phyloP scores from a whole-genome alignment of 2,329 filamentous ascomycete genomes.

The Simplicillium sp. region DNA sequence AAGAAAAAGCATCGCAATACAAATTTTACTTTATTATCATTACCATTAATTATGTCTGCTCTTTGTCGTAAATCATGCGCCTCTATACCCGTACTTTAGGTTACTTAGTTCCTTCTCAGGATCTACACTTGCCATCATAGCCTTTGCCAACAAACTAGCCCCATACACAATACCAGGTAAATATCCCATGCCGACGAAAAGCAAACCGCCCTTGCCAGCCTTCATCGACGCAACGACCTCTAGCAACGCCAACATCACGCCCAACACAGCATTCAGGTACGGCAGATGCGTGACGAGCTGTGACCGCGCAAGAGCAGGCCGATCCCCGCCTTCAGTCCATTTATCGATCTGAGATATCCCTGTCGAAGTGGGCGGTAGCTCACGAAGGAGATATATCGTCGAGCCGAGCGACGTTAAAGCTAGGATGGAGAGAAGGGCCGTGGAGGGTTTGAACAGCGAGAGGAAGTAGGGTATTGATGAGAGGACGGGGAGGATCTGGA shows the following conservation, averaged over 20 bases:
- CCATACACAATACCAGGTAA: constrained; percentile 50
- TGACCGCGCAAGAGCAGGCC: constrained; percentile 12
- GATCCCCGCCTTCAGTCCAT: constrained; percentile 21
- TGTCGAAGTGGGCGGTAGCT: constrained; percentile 43
- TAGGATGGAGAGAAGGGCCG: constrained; percentile 40
- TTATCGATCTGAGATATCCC: constrained; percentile 41
- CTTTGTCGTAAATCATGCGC: constrained; percentile 35
- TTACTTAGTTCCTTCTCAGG: constrained; percentile 53
- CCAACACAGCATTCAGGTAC: constrained; percentile 50
- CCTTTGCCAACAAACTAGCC: constrained; percentile 51
- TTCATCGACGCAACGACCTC: constrained; percentile 25
- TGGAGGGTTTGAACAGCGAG: constrained; percentile 22
- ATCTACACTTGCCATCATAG: constrained; percentile 60
- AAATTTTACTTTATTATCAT: neutral
- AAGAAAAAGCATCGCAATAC: no score
- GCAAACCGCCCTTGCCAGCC: constrained; percentile 18
- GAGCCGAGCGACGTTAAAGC: constrained; percentile 53
- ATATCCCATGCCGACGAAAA: constrained; percentile 32
- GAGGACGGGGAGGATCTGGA: constrained; percentile 40
- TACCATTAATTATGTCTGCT: constrained; percentile 3
- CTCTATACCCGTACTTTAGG: constrained; percentile 59
- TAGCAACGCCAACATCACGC: constrained; percentile 37
- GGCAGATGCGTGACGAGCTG: constrained; percentile 52
- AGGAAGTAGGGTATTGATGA: constrained; percentile 43
- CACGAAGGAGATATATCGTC: constrained; percentile 52